Base-by-base conservation (phyloP, 179 eudicot genomes). In the Heliamphora pulchella region DNA sequence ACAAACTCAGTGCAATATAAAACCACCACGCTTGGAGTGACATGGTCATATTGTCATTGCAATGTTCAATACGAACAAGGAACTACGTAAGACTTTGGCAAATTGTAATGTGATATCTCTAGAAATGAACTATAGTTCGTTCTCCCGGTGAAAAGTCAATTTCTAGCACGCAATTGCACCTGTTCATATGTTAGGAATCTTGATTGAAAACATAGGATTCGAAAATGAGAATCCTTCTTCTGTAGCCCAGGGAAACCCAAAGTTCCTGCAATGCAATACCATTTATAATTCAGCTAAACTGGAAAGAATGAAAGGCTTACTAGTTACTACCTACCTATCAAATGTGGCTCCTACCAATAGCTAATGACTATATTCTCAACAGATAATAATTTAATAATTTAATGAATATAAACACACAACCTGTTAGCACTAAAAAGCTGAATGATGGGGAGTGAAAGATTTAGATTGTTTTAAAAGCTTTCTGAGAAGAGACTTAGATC, bases 181-280 rank as follows among this genome's bases (percentile, higher is more conserved):
- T 10, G 67, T 69, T 79, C 43, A 66, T 68, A 57, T 70, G 39
- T 22, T 10, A 79, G 10, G 67, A 69, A 75, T 79, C 81, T 70
- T 57, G 75, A 54, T 78, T 2, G 71, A 22, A 67, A 79, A 61
- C 54, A 69, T 13, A 68, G 55, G 43, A 69, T 55, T 79, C 66
- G 44, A 78, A 54, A 43, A 79, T 69, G 63, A 71, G 53, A 79
- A 55, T 79, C 81, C 81, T 79, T 57, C 81, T 79, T 55, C 81
- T 69, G 75, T 43, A 5, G 76, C 51, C 69, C 81, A 79, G 53
- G 68, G 65, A 78, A 15, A 43, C 75, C 80, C 13, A 79, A 69
- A 79, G 81, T 69, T 54, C 81, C 81, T 79, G 81, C 81, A 79
- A 79, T 79, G 75, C 74, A 79, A 79, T 57, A 79, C 46, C 80